Evolutionary conservation across 2,329 filamentous ascomycete species (phyloP).

Genomic region (Exophiala lecanii-corni): DNA sequence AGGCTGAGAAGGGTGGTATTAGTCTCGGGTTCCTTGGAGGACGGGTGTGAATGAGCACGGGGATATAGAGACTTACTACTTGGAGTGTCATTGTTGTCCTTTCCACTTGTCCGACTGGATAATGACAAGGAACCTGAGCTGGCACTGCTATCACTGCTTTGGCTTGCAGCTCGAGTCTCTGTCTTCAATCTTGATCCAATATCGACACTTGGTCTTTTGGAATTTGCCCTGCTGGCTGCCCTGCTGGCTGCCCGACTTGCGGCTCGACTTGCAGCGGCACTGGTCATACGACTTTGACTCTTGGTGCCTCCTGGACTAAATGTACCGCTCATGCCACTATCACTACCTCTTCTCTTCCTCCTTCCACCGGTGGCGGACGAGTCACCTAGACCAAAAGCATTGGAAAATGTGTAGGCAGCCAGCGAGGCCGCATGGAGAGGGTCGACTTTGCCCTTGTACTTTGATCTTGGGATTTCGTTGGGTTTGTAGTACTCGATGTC

Average conservation of each 20-base stretch:
- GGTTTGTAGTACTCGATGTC: conserved; percentile 47
- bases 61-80: conserved; percentile 7
- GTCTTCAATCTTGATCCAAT: conserved; percentile 9
- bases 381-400: conserved; percentile 16
- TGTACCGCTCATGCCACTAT: conserved; percentile 21
- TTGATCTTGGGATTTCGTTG: conserved; percentile 44
- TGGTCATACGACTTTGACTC: conserved; percentile 25
- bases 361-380: background rate
- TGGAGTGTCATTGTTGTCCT: conserved; percentile 12
- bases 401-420: conserved; percentile 42
- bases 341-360: conserved; percentile 15
- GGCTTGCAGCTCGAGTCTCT: conserved; percentile 4
- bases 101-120: conserved; percentile 10
- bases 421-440: conserved; percentile 41
- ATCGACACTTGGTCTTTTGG: background rate
- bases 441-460: conserved; percentile 46
- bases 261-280: conserved; percentile 7
- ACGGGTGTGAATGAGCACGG: no score
- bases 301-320: conserved; percentile 26
- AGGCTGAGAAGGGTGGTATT: conserved; percentile 10
- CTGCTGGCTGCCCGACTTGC: conserved; percentile 18
- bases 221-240: background rate
- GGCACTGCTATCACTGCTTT: background rate
- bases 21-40: conserved; percentile 16
- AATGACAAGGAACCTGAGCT: background rate